A percentile compares a stretch with the other conserved stretches of the same genome.
These are phyloP conservation scores for Gossypium raimondii DNA, from an alignment of 345 rosid genomes.

Conservation along the genomic window DNA sequence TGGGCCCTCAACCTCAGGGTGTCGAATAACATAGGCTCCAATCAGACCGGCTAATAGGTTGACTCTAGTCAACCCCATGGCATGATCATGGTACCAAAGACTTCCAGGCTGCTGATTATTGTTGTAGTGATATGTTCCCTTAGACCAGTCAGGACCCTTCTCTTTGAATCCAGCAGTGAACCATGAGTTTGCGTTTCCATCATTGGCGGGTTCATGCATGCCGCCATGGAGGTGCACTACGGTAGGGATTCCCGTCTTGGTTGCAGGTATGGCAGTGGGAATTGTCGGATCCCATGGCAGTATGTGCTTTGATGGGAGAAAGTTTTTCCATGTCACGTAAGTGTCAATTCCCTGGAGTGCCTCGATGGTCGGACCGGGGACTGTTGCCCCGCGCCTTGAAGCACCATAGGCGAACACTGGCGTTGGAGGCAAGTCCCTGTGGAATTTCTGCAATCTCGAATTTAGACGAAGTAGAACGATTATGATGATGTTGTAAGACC, in stretches of 20 bases:
- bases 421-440: conserved; percentile 75
- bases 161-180: conserved; percentile 65
- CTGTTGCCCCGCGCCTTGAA: conserved; percentile 50
- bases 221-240: conserved; percentile 96
- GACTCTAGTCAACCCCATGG: conserved; percentile 83
- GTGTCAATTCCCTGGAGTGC: conserved; percentile 59
- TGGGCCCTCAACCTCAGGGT: conserved; percentile 45
- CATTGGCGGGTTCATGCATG: conserved; percentile 67
- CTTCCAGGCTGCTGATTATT: conserved; percentile 84
- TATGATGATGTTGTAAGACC: neutral
- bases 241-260: conserved; percentile 63
- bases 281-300: conserved; percentile 92
- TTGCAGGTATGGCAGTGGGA: conserved; percentile 44
- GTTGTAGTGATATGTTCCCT: conserved; percentile 43
- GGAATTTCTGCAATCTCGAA: conserved; percentile 60
- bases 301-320: conserved; percentile 78
- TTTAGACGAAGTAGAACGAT: neutral
- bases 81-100: conserved; percentile 95
- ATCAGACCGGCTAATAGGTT: conserved; percentile 79
- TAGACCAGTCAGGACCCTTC: conserved; percentile 63
- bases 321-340: conserved; percentile 69
- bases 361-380: conserved; percentile 95
- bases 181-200: conserved; percentile 76
- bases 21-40: conserved; percentile 72
- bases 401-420: conserved; percentile 79